A percentile compares a stretch with the other conserved stretches of the same genome.
phyloP scores from a whole-genome alignment of 2,329 filamentous ascomycete species.

The Diaporthe citri region DNA sequence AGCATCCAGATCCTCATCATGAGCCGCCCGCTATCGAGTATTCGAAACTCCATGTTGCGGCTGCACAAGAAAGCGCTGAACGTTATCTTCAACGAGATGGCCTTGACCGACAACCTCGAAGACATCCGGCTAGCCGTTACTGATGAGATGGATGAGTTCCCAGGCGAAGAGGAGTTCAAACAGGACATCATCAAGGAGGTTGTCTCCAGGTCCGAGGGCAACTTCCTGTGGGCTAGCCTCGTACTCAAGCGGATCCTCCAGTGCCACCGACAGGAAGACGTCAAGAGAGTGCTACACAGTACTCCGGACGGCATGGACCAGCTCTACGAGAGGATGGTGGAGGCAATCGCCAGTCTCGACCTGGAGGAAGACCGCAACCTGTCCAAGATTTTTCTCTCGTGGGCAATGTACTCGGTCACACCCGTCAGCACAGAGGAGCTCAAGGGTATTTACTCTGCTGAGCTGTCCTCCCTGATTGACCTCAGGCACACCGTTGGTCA shows the following conservation, averaged over 20 bases:
- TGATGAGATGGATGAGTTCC: slow-evolving; percentile 41
- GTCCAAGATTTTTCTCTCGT: slow-evolving; percentile 40
- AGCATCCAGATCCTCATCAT: slow-evolving; percentile 19
- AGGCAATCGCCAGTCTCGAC: slow-evolving; percentile 28
- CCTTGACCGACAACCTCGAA: slow-evolving; percentile 37
- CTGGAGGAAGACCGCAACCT: slow-evolving; percentile 39
- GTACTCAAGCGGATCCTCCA: slow-evolving; percentile 39
- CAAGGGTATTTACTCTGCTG: slow-evolving; percentile 20
- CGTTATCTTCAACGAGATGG: slow-evolving; percentile 7
- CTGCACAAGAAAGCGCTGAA: slow-evolving; percentile 24
- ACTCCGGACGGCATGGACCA: slow-evolving; percentile 43
- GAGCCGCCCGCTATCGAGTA: slow-evolving; percentile 9
- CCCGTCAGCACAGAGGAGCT: slow-evolving; percentile 43
- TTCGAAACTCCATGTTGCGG: not conserved
- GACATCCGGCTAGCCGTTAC: slow-evolving; percentile 41
- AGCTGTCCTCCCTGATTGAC: slow-evolving; percentile 40
- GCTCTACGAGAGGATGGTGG: slow-evolving; percentile 43
- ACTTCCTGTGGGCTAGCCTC: slow-evolving; percentile 43
- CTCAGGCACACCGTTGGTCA: slow-evolving; percentile 41
- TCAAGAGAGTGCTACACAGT: slow-evolving; percentile 38
- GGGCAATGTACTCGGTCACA: slow-evolving; percentile 42
- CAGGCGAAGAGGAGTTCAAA: slow-evolving; percentile 40
- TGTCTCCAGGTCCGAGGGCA: slow-evolving; percentile 40
- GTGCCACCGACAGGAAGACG: slow-evolving; percentile 42
- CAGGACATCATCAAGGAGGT: slow-evolving; percentile 34